Conservation (phyloP, 768 basidiomycete genomes). For the Hortiboletus campestris region DNA sequence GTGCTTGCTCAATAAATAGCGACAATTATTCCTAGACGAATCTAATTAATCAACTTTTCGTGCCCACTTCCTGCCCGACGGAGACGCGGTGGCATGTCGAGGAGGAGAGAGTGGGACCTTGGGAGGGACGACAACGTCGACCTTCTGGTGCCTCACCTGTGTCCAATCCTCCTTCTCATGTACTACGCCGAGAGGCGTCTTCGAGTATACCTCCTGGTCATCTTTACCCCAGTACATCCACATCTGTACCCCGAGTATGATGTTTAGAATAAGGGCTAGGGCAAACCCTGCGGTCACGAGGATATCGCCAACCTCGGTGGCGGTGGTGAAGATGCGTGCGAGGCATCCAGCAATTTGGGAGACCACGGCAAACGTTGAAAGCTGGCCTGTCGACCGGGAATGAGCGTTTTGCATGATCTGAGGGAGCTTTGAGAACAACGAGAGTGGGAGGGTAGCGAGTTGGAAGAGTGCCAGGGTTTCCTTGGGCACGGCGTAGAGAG, state of each 20-base stretch:
- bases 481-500: conserved; percentile 49
- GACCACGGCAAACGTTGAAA: conserved; percentile 89
- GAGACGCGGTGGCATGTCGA: conserved; percentile 39
- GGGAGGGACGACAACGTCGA: conserved; percentile 45
- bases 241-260: conserved; percentile 82
- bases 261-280: conserved; percentile 78
- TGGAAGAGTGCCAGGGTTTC: conserved; percentile 67
- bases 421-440: conserved; percentile 89
- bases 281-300: conserved; percentile 83
- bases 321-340: conserved; percentile 91
- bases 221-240: conserved; percentile 78
- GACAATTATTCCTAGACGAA: conserved; percentile 8
- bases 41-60: conserved; percentile 64
- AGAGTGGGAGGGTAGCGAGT: conserved; percentile 83
- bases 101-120: conserved; percentile 45
- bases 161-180: conserved; percentile 32
- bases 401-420: conserved; percentile 85
- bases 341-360: conserved; percentile 86
- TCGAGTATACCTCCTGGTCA: conserved; percentile 29
- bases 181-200: conserved; percentile 15
- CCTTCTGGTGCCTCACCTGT: conserved; percentile 26
- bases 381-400: conserved; percentile 82
- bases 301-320: conserved; percentile 81
- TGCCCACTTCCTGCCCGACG: conserved; percentile 65
- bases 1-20: conserved; percentile 18